Evolutionary conservation across 2,329 filamentous ascomycete species (phyloP).

Genomic region (Penicillium vulpinum): DNA sequence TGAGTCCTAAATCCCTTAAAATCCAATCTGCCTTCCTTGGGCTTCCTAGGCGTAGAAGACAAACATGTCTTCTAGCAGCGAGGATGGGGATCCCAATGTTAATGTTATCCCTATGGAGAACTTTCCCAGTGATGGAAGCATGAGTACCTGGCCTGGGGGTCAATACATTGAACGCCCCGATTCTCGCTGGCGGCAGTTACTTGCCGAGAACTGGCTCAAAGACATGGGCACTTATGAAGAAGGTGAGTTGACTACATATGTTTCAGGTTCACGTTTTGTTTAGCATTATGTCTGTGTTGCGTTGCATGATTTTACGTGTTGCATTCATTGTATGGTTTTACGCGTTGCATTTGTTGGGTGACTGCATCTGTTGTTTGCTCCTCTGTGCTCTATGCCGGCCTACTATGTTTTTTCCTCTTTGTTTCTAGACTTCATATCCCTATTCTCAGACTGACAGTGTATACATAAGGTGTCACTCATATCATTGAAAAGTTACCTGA

Average conservation of each 20-base stretch:
- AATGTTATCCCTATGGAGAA: constrained; percentile 37
- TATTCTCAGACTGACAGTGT: not conserved
- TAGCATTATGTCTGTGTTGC: not conserved
- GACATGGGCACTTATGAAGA: constrained; percentile 39
- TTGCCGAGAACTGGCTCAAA: constrained; percentile 52
- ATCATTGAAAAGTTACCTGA: constrained; percentile 54
- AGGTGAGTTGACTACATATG: constrained; percentile 30
- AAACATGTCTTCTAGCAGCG: constrained; percentile 8
- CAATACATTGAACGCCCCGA: constrained; percentile 33
- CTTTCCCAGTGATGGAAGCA: constrained; percentile 42
- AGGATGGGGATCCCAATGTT: constrained; percentile 21
- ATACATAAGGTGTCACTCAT: constrained; percentile 46
- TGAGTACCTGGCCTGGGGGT: constrained; percentile 38
- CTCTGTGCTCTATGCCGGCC: not conserved
- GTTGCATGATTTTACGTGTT: not conserved
- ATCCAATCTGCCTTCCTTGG: not conserved
- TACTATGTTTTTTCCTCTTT: not conserved
- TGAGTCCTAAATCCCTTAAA: not conserved
- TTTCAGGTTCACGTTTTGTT: not conserved
- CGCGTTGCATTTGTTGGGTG: not conserved
- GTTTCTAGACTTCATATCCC: not conserved
- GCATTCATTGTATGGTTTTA: not conserved
- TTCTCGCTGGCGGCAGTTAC: constrained; percentile 48
- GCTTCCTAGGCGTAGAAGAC: not conserved
- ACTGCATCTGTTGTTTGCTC: not conserved